These are phyloP conservation scores for Boletus sp. DNA, from an alignment of 1,284 basidiomycete species.

Conservation along the genomic window DNA sequence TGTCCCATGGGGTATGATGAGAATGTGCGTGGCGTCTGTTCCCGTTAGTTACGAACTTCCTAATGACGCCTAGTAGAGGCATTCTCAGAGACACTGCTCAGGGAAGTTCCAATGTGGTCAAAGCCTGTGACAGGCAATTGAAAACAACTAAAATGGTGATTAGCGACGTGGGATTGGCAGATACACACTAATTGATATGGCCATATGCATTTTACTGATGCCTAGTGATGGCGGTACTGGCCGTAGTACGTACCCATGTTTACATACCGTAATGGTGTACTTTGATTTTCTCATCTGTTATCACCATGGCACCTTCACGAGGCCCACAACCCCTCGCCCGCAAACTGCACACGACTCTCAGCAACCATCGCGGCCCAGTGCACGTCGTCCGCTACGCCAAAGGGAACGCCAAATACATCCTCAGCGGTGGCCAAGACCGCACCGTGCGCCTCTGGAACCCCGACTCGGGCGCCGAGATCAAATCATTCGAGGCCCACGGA, in stretches of 20 bases:
- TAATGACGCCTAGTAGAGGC: no score
- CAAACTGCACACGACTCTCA: conserved; percentile 58
- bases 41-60: no score
- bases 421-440: conserved; percentile 91
- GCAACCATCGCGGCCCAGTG: conserved; percentile 74
- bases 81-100: no score
- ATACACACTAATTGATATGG: no score
- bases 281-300: not conserved
- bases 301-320: conserved; percentile 61
- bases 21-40: no score
- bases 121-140: no score
- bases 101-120: no score
- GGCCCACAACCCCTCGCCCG: conserved; percentile 58
- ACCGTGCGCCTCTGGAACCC: conserved; percentile 93
- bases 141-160: no score
- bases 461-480: conserved; percentile 79
- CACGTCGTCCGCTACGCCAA: conserved; percentile 86
- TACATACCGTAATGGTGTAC: not conserved
- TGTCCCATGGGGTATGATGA: no score
- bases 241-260: not conserved
- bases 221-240: not conserved
- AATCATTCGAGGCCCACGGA: conserved; percentile 86
- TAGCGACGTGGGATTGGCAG: no score
- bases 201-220: no score
- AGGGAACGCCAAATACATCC: conserved; percentile 81